Percentiles rank a stretch among this genome's conserved stretches.
Conservation (phyloP, 2,329 filamentous ascomycete species). For the Penicillium sp. region DNA sequence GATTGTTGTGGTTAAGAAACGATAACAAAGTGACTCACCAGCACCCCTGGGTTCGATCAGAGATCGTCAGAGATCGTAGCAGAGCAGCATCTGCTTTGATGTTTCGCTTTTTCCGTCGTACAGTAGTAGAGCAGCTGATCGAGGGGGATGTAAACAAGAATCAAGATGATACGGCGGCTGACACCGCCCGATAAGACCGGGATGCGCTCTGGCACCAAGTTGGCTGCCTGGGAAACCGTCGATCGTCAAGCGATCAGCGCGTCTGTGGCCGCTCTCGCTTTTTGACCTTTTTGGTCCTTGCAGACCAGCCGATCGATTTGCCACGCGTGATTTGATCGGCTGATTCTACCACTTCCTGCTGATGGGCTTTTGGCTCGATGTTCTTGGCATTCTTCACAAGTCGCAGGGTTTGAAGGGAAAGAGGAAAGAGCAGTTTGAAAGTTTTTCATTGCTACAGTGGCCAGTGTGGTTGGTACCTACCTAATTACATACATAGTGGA, state of each 20-base stretch:
- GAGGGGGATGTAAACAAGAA: constrained; percentile 18
- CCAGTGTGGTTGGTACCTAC: not conserved
- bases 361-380: constrained; percentile 4
- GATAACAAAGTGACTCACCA: constrained; percentile 10
- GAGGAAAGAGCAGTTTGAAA: not conserved
- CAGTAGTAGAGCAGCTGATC: not conserved
- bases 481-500: not conserved
- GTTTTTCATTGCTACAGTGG: not conserved
- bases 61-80: constrained; percentile 6
- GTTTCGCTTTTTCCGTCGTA: not conserved
- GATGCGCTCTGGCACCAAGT: not conserved
- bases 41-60: not conserved
- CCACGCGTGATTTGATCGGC: constrained; percentile 12
- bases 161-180: constrained; percentile 11
- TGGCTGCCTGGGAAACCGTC: constrained; percentile 21
- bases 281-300: not conserved
- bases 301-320: not conserved
- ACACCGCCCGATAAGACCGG: constrained; percentile 21
- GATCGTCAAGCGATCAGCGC: constrained; percentile 14
- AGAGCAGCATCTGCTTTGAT: constrained; percentile 13
- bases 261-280: not conserved
- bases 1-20: constrained; percentile 9
- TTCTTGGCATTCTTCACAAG: constrained; percentile 10
- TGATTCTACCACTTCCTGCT: not conserved
- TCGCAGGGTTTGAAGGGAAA: not conserved